Conservation (phyloP, 441 rosid genomes). For the Jatropha podagrica region DNA sequence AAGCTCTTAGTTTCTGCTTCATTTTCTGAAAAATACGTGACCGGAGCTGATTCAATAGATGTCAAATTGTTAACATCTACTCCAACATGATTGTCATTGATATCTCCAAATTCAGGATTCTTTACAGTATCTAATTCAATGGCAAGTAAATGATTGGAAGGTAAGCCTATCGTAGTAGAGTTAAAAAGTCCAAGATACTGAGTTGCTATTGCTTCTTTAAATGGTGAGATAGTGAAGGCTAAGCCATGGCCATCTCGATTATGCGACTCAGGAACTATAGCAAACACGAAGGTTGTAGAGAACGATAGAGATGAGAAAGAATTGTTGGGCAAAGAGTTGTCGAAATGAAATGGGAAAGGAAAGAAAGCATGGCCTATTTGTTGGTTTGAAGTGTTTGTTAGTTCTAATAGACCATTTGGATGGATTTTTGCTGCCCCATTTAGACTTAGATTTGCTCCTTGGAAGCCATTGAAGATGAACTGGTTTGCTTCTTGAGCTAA, state of each 20-base stretch:
- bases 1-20: slow-evolving; percentile 29
- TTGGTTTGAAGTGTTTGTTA: slow-evolving; percentile 19
- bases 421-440: slow-evolving; percentile 26
- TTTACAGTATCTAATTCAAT: slow-evolving; percentile 53
- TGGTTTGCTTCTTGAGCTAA: slow-evolving; percentile 1
- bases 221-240: slow-evolving; percentile 53
- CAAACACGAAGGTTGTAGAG: slow-evolving; percentile 55
- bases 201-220: slow-evolving; percentile 31
- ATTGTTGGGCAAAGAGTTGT: slow-evolving; percentile 24
- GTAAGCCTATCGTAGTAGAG: slow-evolving; percentile 24
- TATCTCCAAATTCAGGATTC: slow-evolving; percentile 36
- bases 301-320: slow-evolving; percentile 33
- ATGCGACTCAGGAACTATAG: slow-evolving; percentile 37
- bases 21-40: slow-evolving; percentile 37
- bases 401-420: slow-evolving; percentile 29
- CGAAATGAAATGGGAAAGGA: not conserved
- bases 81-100: slow-evolving; percentile 53
- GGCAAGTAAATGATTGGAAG: slow-evolving; percentile 45
- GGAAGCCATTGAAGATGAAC: slow-evolving; percentile 33
- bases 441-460: slow-evolving; percentile 17
- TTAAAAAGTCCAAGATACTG: slow-evolving; percentile 53
- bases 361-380: too few relatives aligned
- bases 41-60: slow-evolving; percentile 38
- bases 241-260: slow-evolving; percentile 50
- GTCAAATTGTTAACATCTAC: slow-evolving; percentile 46